Conservation (phyloP, 1,284 basidiomycete genomes). For the Farysia itapuensis region DNA sequence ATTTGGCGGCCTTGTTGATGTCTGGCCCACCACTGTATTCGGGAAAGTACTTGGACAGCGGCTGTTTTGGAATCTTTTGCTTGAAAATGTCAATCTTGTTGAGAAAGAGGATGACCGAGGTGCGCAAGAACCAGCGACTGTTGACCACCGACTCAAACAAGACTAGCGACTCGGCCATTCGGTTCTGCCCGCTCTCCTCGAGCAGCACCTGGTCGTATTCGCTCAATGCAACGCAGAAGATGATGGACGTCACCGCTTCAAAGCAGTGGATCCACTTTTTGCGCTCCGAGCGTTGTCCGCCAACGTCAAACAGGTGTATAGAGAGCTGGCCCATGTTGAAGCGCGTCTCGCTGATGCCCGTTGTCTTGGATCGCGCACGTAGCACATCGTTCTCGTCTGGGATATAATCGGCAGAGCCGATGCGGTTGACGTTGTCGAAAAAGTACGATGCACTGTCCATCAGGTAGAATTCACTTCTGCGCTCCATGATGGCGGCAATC, state of each 20-base stretch:
- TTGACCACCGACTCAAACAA: conserved; percentile 96
- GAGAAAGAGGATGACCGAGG: conserved; percentile 76
- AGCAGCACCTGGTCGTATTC: conserved; percentile 53
- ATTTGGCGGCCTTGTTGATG: conserved; percentile 97
- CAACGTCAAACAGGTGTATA: conserved; percentile 57
- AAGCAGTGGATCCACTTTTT: conserved; percentile 60
- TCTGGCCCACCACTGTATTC: conserved; percentile 88
- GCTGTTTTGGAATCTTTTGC: conserved; percentile 74
- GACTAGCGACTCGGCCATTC: conserved; percentile 89
- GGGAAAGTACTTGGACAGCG: conserved; percentile 85
- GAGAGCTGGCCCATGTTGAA: conserved; percentile 62
- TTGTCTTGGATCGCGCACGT: conserved; percentile 84
- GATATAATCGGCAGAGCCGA: conserved; percentile 76
- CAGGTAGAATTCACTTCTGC: conserved; percentile 84
- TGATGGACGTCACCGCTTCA: conserved; percentile 54
- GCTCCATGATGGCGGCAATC: conserved; percentile 82
- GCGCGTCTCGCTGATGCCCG: conserved; percentile 85
- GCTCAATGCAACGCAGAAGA: conserved; percentile 59
- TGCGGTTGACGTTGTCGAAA: conserved; percentile 79
- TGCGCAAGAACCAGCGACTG: conserved; percentile 81
- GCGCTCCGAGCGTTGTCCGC: conserved; percentile 55
- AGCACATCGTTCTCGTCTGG: conserved; percentile 89
- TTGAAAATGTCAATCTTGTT: conserved; percentile 98
- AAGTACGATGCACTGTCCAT: conserved; percentile 97
- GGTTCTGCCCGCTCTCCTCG: conserved; percentile 67